A percentile compares a stretch with the other conserved stretches of the same genome.
phyloP scores from a whole-genome alignment of 1,284 basidiomycete species.

The Cutaneotrichosporon cavernicola region DNA sequence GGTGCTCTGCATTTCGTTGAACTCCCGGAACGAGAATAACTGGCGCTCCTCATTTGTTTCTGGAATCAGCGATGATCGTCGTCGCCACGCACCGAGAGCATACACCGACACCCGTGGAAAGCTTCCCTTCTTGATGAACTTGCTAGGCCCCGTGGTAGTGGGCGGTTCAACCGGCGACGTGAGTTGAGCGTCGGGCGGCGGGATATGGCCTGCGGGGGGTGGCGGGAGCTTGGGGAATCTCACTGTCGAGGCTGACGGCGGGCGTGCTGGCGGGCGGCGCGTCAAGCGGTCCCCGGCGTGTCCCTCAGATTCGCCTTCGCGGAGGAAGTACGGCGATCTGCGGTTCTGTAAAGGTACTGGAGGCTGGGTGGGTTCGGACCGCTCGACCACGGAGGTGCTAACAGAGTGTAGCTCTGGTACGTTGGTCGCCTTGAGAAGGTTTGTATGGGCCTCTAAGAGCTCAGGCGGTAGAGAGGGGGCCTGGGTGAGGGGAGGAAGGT shows the following conservation, averaged over 20 bases:
- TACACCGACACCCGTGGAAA: slow-evolving; percentile 6
- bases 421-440: background rate
- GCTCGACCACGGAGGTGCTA: background rate
- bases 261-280: background rate
- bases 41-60: slow-evolving; percentile 6
- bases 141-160: background rate
- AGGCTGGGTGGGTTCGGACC: background rate
- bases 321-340: slow-evolving; percentile 4
- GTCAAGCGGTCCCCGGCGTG: background rate
- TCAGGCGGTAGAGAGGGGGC: background rate
- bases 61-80: background rate
- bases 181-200: background rate
- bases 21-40: slow-evolving; percentile 23
- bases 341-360: background rate
- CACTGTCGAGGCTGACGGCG: slow-evolving; percentile 6
- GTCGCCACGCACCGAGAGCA: slow-evolving; percentile 9
- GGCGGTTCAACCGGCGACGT: background rate
- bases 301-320: background rate
- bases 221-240: slow-evolving; percentile 15
- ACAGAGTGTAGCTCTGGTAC: background rate
- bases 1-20: slow-evolving; percentile 30
- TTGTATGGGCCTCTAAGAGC: background rate
- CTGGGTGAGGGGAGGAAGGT: background rate
- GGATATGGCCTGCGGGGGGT: background rate
- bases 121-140: background rate